These are phyloP conservation scores for Suillus placidus DNA, from an alignment of 768 basidiomycete genomes.

Conservation along the genomic window DNA sequence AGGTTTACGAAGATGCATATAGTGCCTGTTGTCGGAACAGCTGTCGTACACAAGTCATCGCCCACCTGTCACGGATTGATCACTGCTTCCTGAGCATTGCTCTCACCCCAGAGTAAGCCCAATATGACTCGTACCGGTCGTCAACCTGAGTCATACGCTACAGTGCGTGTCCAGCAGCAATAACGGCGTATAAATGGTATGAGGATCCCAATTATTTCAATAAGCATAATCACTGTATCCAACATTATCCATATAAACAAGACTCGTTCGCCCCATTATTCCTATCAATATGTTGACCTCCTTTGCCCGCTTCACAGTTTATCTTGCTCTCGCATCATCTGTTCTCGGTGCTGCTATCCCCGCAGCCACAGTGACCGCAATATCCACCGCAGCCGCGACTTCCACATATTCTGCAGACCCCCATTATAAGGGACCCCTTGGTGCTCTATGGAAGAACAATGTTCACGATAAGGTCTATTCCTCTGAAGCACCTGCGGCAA, in stretches of 20 bases:
- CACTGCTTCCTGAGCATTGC: neutral
- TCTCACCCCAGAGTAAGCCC: neutral
- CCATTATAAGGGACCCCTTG: neutral
- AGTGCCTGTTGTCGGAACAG: neutral
- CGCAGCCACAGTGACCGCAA: neutral
- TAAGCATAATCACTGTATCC: neutral
- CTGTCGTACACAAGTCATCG: neutral
- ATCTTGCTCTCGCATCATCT: neutral
- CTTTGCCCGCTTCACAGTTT: neutral
- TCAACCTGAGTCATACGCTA: neutral
- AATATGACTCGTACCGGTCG: neutral
- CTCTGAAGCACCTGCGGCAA: neutral
- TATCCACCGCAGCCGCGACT: neutral
- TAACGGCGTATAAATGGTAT: constrained; percentile 1
- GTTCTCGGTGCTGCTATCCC: neutral
- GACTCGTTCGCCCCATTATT: too few species aligned
- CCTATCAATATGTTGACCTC: constrained; percentile 1
- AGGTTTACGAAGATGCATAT: neutral
- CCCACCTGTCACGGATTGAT: neutral
- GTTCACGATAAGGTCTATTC: constrained; percentile 26
- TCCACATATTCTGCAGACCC: neutral
- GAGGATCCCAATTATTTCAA: neutral
- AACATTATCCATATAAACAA: neutral
- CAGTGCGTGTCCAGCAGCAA: neutral
- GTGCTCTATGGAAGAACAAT: constrained; percentile 21